phyloP scores from a whole-genome alignment of 345 rosid genomes.

The Isatis tinctoria region DNA sequence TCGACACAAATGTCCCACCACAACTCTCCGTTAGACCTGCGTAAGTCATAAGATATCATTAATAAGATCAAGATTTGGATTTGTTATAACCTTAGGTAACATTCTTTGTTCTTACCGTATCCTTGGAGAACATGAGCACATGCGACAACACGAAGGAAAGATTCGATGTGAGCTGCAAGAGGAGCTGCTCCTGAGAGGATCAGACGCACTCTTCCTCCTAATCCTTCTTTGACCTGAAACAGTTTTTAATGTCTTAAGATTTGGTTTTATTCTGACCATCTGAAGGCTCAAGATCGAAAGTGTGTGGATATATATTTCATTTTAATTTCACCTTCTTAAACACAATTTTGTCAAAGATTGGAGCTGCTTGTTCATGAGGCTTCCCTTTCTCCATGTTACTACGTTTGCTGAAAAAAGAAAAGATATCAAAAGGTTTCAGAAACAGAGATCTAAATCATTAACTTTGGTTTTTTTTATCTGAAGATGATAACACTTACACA shows the following conservation, averaged over 20 bases:
- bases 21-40: slow-evolving; percentile 94
- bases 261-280: not conserved
- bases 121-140: slow-evolving; percentile 98
- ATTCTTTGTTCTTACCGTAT: slow-evolving; percentile 58
- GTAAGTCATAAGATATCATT: slow-evolving; percentile 1
- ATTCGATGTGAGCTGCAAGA: slow-evolving; percentile 77
- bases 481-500: slow-evolving; percentile 45
- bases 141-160: slow-evolving; percentile 88
- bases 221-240: slow-evolving; percentile 77
- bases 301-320: not conserved
- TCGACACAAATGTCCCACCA: slow-evolving; percentile 85
- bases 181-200: slow-evolving; percentile 98
- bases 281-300: not conserved
- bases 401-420: slow-evolving; percentile 52
- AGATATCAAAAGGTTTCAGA: not conserved
- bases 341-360: slow-evolving; percentile 79
- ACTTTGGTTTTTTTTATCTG: not conserved
- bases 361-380: slow-evolving; percentile 68
- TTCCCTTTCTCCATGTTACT: slow-evolving; percentile 59
- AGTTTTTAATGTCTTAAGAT: not conserved
- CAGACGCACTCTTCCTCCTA: slow-evolving; percentile 89
- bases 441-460: not conserved
- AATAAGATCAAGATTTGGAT: not conserved
- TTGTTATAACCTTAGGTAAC: not conserved
- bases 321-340: slow-evolving; percentile 62